Evolutionary conservation across 2,329 filamentous ascomycete species (phyloP), one percentile per base, ranked within the genome.

Genomic region (Ceratocystis albifundus): DNA sequence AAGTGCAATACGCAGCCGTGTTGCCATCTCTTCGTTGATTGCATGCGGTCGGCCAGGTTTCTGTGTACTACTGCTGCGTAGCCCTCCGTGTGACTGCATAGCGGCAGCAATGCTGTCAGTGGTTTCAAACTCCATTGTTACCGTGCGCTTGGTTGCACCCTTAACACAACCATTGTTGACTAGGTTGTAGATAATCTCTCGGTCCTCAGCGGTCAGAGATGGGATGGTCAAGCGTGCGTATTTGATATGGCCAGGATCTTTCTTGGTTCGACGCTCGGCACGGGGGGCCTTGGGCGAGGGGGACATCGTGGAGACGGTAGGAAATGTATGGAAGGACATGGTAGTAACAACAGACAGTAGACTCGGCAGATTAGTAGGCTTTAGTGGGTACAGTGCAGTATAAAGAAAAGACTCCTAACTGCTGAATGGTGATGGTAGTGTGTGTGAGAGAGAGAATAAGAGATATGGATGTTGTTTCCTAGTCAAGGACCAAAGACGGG

Each of bases 1-100:
- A 32, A 68, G 61, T 17, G 66, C 66, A 7, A 68, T 61, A 3
- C 66, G 63, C 20, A 68, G 55, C 5, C 64, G 57, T 2, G 66
- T 65, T 28, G 57, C 66, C n/a, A 61, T 41, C 20, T 68, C 66
- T 32, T 68, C 66, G 20, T 62, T 68, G 57, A 68, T 68, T 20
- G 66, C 66, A 10, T 48, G 32, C 2, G 66, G 66, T 1, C 66
- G 66, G 5, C 66, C 66, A n/a, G 66, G 66, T 41, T 12, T 20
- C 46, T 65, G 46, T 17, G 30, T 17, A 28, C 22, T 32, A 41
- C 12, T 36, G 44, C 25, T 32, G 45, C 45, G 30, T n/a, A 45
- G 32, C 44, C 12, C 6, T 8, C 30, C 28, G 17, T 46, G 20
- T 4, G 30, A 15, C 10, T 62, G 25, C 25, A 59, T 30, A 25